A percentile compares a stretch with the other conserved stretches of the same genome.
phyloP scores from a whole-genome alignment of 2,329 filamentous ascomycete species.

The Colletotrichum phormii region DNA sequence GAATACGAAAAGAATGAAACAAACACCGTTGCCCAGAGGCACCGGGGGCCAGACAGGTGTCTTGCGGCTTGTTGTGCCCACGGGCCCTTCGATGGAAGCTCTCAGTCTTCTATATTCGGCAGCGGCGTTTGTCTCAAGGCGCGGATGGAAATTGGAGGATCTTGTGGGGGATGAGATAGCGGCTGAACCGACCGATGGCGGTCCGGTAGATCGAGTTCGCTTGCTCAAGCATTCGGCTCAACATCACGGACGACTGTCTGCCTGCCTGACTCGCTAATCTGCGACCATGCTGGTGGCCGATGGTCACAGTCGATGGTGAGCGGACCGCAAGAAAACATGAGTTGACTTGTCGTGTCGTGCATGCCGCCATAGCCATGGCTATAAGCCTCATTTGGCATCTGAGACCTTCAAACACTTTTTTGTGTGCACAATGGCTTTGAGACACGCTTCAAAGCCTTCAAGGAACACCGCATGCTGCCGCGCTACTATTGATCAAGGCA shows the following conservation, averaged over 20 bases:
- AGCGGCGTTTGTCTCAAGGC: slow-evolving; percentile 24
- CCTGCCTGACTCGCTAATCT: slow-evolving; percentile 31
- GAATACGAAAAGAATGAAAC: slow-evolving; percentile 33
- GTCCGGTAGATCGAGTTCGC: slow-evolving; percentile 24
- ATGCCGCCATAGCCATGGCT: slow-evolving; percentile 15
- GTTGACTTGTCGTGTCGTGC: slow-evolving; percentile 24
- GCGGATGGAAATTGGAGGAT: slow-evolving; percentile 34
- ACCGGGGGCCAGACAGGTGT: slow-evolving; percentile 6
- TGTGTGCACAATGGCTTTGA: slow-evolving; percentile 6
- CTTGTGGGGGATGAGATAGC: slow-evolving; percentile 26
- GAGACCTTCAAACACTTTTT: slow-evolving; percentile 11
- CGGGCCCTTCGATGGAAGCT: slow-evolving; percentile 14
- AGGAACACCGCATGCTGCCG: neutral
- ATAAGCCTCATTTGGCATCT: neutral
- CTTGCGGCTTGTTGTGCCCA: neutral
- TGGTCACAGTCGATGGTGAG: neutral
- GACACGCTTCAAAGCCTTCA: neutral
- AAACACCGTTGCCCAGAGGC: slow-evolving; percentile 18
- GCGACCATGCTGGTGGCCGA: slow-evolving; percentile 4
- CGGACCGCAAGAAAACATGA: slow-evolving; percentile 14
- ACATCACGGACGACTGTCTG: slow-evolving; percentile 21
- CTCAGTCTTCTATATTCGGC: slow-evolving; percentile 20
- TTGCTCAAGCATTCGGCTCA: slow-evolving; percentile 12
- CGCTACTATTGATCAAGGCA: neutral
- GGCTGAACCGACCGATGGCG: slow-evolving; percentile 13